These are phyloP conservation scores for Crucibulum laeve DNA, from an alignment of 768 basidiomycete genomes.

Conservation along the genomic window DNA sequence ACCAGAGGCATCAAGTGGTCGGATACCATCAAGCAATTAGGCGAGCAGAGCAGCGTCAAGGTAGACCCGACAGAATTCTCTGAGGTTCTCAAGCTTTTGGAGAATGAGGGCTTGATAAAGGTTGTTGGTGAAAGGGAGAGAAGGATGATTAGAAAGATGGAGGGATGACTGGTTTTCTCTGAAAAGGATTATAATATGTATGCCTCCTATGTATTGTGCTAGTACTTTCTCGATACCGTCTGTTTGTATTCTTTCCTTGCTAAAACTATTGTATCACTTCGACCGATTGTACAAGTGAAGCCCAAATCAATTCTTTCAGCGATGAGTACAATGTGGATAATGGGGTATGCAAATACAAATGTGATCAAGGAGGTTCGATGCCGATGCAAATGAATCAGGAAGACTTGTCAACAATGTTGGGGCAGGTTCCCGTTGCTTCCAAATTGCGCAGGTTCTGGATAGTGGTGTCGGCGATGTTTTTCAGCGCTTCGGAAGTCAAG, in stretches of 20 bases:
- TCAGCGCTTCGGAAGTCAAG: constrained; percentile 33
- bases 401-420: constrained; percentile 19
- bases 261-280: too few species aligned
- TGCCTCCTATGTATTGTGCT: too few species aligned
- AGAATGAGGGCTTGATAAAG: constrained; percentile 84
- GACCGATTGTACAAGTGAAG: too few species aligned
- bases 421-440: constrained; percentile 24
- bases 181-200: too few species aligned
- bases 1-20: constrained; percentile 74
- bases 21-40: constrained; percentile 75
- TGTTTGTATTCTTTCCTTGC: too few species aligned
- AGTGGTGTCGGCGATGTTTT: constrained; percentile 36
- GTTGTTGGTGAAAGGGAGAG: constrained; percentile 85
- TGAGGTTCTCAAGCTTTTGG: constrained; percentile 71
- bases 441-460: constrained; percentile 29
- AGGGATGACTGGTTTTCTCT: constrained; percentile 31
- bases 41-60: constrained; percentile 79
- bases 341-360: too few species aligned
- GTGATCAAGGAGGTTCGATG: too few species aligned
- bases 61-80: constrained; percentile 79
- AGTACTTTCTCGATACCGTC: too few species aligned
- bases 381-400: too few species aligned
- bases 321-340: too few species aligned
- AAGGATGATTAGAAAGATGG: constrained; percentile 72
- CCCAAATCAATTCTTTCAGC: too few species aligned